Evolutionary conservation across 345 rosid genomes (phyloP).

Genomic region (Microcos paniculata): DNA sequence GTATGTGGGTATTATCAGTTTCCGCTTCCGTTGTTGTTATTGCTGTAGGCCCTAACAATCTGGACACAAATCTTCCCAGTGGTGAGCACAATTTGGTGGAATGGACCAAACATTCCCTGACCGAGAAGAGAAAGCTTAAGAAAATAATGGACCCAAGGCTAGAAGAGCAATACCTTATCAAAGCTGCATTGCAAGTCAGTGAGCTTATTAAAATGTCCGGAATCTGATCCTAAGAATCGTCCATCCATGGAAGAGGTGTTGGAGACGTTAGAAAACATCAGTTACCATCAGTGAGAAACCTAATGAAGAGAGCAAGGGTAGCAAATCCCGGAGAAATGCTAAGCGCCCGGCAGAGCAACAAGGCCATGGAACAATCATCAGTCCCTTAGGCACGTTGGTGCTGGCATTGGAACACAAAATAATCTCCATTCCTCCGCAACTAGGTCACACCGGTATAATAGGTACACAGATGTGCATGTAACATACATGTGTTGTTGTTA

Average conservation of each 20-base stretch:
- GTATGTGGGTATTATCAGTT: no score
- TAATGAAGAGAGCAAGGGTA: constrained; percentile 23
- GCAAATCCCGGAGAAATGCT: neutral
- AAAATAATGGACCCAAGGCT: constrained; percentile 75
- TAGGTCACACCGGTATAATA: neutral
- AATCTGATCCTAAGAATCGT: constrained; percentile 56
- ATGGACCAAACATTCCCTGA: constrained; percentile 55
- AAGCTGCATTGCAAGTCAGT: constrained; percentile 46
- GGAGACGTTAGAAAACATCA: constrained; percentile 35
- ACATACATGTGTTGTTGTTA: neutral
- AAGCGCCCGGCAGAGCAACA: neutral
- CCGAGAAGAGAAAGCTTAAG: constrained; percentile 46
- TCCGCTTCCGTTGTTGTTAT: no score
- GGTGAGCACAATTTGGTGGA: constrained; percentile 50
- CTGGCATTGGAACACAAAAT: neutral
- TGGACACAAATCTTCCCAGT: constrained; percentile 55
- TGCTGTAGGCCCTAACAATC: no score
- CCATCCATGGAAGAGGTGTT: constrained; percentile 75
- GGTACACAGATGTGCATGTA: neutral
- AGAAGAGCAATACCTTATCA: constrained; percentile 45
- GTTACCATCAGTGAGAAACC: constrained; percentile 34
- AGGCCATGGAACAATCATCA: neutral
- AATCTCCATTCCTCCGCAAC: neutral
- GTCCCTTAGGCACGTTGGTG: neutral
- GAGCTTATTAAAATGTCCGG: constrained; percentile 49